These are phyloP conservation scores for Solanum medicagineum DNA, from an alignment of 257 asterid genomes.

Conservation along the genomic window DNA sequence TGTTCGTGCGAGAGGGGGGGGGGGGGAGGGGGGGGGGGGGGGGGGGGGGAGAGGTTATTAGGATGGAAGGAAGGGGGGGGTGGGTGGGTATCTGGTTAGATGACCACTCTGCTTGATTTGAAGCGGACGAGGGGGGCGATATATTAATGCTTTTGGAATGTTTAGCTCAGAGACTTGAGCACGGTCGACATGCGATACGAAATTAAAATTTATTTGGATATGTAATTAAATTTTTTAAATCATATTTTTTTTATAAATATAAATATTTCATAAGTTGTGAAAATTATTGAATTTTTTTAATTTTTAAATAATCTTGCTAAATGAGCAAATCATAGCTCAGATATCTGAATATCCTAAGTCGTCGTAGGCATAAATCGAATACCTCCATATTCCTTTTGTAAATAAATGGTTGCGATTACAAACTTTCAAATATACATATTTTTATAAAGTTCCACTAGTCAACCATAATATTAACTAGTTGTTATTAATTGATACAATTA, in stretches of 20 bases:
- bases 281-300: neutral
- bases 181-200: no score
- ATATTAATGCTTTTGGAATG: conserved; percentile 34
- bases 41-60: no score
- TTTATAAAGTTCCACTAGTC: neutral
- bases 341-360: neutral
- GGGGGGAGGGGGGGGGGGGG: no score
- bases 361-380: neutral
- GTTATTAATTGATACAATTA: neutral
- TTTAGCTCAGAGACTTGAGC: neutral
- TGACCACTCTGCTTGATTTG: conserved; percentile 14
- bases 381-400: neutral
- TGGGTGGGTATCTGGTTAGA: conserved; percentile 23
- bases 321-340: neutral
- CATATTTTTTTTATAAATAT: neutral
- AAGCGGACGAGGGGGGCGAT: conserved; percentile 77
- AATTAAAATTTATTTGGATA: no score
- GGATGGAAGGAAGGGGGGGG: no score
- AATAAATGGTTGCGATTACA: no score
- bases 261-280: neutral
- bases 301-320: neutral
- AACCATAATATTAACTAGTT: neutral
- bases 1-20: no score
- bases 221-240: neutral
- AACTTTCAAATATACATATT: neutral